Evolutionary conservation across 2,329 filamentous ascomycete species (phyloP), one percentile per base, ranked within the genome.

Genomic region (Exophiala dermatitidis): DNA sequence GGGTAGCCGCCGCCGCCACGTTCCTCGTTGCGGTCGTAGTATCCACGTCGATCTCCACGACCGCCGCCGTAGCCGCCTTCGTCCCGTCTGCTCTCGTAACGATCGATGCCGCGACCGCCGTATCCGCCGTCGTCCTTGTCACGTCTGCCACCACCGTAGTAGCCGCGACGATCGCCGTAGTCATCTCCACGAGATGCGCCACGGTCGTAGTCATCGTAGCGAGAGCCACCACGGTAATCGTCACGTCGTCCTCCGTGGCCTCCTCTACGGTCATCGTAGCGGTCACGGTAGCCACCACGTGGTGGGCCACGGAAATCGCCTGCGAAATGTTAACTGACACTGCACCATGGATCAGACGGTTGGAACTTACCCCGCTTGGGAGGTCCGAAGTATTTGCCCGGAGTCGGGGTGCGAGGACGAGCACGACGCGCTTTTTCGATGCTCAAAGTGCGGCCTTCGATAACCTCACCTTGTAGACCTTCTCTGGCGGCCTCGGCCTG

Each of bases 391-490:
- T 98, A 98, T 77, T 97, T 97, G 75, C 93, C 93, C 46, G 93
- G 93, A 53, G 93, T 98, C 34, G 93, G 93, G 53, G 91, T 97
- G 67, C 93, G 88, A 65, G 93, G 93, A 63, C 90, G 87, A 69
- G 88, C 88, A 72, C 93, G 90, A 66, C 93, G 90, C 66, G 93
- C 93, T 81, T 97, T 98, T 79, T 98, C 93, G 63, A 98, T 97
- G 80, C 90, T 96, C 66, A 98, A 76, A 58, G 90, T 96, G 65
- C 93, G 87, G 57, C 93, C 93, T 68, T 98, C 91, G 62, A 96
- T 90, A 63, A 89, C 82, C 72, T 97, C 91, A 67, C 91, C 91
- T 72, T 97, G 91, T 32, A 98, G 80, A 50, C 88, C 91, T 67
- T 97, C 93, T 77, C 93, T 95, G 63, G 93, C 93, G 63, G 93